Percentiles rank a stretch among this genome's conserved stretches.
phyloP scores from a whole-genome alignment of 208 protist genomes.

The Leishmania mexicana region DNA sequence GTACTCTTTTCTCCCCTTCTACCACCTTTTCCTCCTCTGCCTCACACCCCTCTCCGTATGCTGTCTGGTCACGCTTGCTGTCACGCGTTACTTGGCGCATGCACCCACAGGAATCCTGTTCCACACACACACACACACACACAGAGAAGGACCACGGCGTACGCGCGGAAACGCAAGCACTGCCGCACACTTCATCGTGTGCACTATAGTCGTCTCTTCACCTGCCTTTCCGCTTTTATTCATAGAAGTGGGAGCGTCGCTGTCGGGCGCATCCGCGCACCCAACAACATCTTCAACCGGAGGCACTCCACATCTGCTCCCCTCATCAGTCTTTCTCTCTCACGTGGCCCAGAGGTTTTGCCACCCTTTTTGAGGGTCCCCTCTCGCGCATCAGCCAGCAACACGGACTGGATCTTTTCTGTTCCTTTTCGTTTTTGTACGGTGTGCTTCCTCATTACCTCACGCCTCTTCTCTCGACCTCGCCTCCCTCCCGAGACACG shows the following conservation, averaged over 20 bases:
- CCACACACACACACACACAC: neutral
- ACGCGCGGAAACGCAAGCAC: neutral
- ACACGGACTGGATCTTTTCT: neutral
- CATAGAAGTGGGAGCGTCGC: neutral
- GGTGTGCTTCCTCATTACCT: neutral
- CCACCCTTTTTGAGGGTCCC: neutral
- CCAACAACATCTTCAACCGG: neutral
- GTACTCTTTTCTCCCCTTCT: neutral
- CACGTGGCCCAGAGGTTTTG: neutral
- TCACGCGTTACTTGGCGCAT: neutral
- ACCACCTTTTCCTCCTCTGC: neutral
- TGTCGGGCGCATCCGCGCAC: neutral
- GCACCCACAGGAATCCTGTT: no score
- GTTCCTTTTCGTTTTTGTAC: neutral
- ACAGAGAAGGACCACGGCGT: neutral
- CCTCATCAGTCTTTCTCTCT: neutral
- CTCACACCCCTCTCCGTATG: neutral
- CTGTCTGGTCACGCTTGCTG: neutral
- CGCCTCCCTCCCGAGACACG: neutral
- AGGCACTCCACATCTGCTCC: neutral
- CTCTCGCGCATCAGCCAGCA: neutral
- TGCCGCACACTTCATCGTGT: neutral
- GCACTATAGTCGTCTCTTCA: neutral
- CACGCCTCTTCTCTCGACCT: neutral
- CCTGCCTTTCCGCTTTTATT: neutral